Base-by-base conservation (phyloP, 176 grass and related monocot genomes). In the Neostapfia colusana region DNA sequence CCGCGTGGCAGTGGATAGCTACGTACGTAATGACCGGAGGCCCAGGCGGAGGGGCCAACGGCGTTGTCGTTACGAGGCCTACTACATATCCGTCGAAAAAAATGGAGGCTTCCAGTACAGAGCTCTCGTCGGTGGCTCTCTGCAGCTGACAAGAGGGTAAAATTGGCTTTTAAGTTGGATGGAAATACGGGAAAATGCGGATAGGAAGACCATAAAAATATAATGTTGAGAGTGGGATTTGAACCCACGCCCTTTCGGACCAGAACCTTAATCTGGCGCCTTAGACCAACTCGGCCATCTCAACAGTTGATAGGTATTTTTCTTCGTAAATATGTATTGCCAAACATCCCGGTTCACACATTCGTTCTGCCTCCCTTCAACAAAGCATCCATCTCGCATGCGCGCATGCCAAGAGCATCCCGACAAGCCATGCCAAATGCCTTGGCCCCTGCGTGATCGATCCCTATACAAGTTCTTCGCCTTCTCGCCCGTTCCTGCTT, bases 231-330 rank as follows among this genome's bases (percentile, higher is more conserved):
- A 72, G 92, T 95, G 89, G 92, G 90, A 93, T 97, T 97, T 93
- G 94, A 97, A 97, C 91, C 88, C 94, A 91, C 91, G 88, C 90
- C 90, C 90, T 91, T 91, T 79, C 93, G 90, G 86, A 97, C 90
- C 79, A 97, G 88, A 97, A 86, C 88, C 93, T 91, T 91, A 97
- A 89, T 89, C 90, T 93, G 86, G 83, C 93, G 90, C 90, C 86
- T 91, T 91, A 93, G 93, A 97, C 93, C 93, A 97, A 72, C 69
- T 72, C 69, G 51, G 71, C 71, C 71, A 74, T 74, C 71, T 74
- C 71, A 74, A 74, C 35, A 1, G 0, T 21, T 21, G 8, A 4
- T 10, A n/a, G n/a, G 10, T 0, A 14, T 0, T 23, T 17, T 4
- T 3, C 1, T n/a, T n/a, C n/a, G n/a, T n/a, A n/a, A n/a, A n/a